phyloP scores from a whole-genome alignment of 2,329 filamentous ascomycete genomes.

The Microsporum audouinii region DNA sequence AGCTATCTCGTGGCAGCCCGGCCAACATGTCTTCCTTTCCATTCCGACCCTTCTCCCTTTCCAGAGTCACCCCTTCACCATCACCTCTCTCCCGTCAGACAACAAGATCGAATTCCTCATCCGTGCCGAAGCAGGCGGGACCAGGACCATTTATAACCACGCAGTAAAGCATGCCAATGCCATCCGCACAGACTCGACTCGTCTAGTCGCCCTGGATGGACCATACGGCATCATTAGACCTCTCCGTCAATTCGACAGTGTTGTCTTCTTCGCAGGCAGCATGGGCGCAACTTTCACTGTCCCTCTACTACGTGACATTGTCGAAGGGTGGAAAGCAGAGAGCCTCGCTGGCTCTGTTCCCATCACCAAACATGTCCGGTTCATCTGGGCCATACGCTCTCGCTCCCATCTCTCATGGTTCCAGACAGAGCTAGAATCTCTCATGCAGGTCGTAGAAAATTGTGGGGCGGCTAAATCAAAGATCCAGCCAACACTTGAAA shows the following conservation, averaged over 20 bases:
- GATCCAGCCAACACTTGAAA: conserved; percentile 36
- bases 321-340: conserved; percentile 31
- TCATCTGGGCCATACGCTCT: conserved; percentile 50
- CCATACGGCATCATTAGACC: conserved; percentile 43
- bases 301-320: conserved; percentile 46
- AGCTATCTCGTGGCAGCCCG: conserved; percentile 47
- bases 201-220: conserved; percentile 42
- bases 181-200: conserved; percentile 9
- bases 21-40: conserved; percentile 53
- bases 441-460: conserved; percentile 33
- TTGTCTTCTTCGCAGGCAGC: conserved; percentile 48
- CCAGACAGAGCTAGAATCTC: conserved; percentile 37
- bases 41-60: conserved; percentile 47
- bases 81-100: conserved; percentile 46
- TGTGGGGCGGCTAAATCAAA: conserved; percentile 23
- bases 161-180: conserved; percentile 33
- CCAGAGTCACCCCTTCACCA: conserved; percentile 55
- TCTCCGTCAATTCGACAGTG: conserved; percentile 49
- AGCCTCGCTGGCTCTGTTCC: neutral
- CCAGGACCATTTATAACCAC: conserved; percentile 40
- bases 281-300: conserved; percentile 50
- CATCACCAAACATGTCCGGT: conserved; percentile 39
- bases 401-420: conserved; percentile 44
- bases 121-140: conserved; percentile 44
- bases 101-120: conserved; percentile 47